A percentile compares a stretch with the other conserved stretches of the same genome.
Evolutionary conservation across 495 filamentous ascomycete species (phyloP).

Genomic region (Sordaria brevicollis): DNA sequence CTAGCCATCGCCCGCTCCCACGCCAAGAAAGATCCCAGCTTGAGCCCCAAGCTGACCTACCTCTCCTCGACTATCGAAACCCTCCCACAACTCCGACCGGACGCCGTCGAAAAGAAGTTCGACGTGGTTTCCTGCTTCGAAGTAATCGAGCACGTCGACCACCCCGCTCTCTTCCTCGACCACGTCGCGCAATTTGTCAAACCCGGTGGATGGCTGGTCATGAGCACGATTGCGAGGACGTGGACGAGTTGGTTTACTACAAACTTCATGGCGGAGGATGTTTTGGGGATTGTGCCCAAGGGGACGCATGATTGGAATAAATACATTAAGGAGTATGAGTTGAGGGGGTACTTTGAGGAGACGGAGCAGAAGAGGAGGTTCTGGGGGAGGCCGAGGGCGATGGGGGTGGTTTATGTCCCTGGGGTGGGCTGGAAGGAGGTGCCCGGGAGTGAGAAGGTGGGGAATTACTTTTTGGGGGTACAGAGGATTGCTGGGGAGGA

Average conservation of each 20-base stretch:
- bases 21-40: slow-evolving; percentile 54
- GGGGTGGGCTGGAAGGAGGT: slow-evolving; percentile 88
- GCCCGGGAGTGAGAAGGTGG: slow-evolving; percentile 67
- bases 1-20: slow-evolving; percentile 70
- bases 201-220: slow-evolving; percentile 85
- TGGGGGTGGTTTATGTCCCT: slow-evolving; percentile 87
- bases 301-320: slow-evolving; percentile 95
- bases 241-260: slow-evolving; percentile 83
- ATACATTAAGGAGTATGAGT: slow-evolving; percentile 81
- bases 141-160: slow-evolving; percentile 82
- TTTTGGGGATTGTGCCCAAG: slow-evolving; percentile 75
- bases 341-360: slow-evolving; percentile 47
- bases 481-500: slow-evolving; percentile 33
- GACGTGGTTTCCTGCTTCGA: slow-evolving; percentile 86
- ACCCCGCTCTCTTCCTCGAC: slow-evolving; percentile 59
- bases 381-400: slow-evolving; percentile 40
- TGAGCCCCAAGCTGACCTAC: slow-evolving; percentile 54
- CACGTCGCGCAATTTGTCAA: slow-evolving; percentile 59
- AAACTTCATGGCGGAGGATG: slow-evolving; percentile 83
- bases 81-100: slow-evolving; percentile 34
- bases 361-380: slow-evolving; percentile 32
- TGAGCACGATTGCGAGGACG: slow-evolving; percentile 83
- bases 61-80: slow-evolving; percentile 60
- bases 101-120: slow-evolving; percentile 31
- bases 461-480: slow-evolving; percentile 95